Conservation (phyloP, 2,329 filamentous ascomycete genomes). For the Penicillium decumbens region DNA sequence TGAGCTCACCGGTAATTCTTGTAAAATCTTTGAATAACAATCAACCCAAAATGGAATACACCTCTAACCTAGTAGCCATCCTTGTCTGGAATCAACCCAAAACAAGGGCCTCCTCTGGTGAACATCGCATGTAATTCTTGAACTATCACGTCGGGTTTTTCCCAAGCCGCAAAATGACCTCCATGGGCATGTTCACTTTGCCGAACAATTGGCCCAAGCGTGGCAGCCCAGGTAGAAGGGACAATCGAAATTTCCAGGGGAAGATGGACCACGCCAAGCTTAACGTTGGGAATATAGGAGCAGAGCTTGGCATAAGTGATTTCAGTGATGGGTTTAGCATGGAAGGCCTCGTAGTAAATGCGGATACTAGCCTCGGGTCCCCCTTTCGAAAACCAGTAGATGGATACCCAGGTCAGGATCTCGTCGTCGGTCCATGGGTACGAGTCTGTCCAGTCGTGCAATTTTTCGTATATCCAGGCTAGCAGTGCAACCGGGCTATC, state of each 20-base stretch:
- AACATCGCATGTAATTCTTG: slow-evolving; percentile 18
- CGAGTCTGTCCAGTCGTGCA: slow-evolving; percentile 70
- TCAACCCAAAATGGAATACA: background rate
- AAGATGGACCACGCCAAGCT: slow-evolving; percentile 19
- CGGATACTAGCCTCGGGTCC: slow-evolving; percentile 63
- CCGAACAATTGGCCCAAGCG: slow-evolving; percentile 16
- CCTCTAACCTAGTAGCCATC: slow-evolving; percentile 7
- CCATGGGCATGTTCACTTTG: slow-evolving; percentile 17
- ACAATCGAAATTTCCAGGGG: slow-evolving; percentile 19
- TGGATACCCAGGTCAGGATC: slow-evolving; percentile 67
- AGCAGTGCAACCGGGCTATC: slow-evolving; percentile 68
- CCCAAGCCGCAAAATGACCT: slow-evolving; percentile 25
- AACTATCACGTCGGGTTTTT: slow-evolving; percentile 15
- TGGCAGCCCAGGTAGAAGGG: slow-evolving; percentile 18
- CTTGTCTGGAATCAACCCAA: slow-evolving; percentile 5
- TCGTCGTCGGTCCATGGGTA: slow-evolving; percentile 74
- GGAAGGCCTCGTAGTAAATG: slow-evolving; percentile 65
- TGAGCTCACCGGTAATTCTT: background rate
- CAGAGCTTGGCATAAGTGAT: slow-evolving; percentile 11
- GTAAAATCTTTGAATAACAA: background rate
- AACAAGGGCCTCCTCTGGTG: slow-evolving; percentile 15
- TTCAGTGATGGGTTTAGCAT: slow-evolving; percentile 2
- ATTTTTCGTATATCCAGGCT: slow-evolving; percentile 76
- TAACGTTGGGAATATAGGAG: slow-evolving; percentile 14
- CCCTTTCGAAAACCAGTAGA: slow-evolving; percentile 67